These are phyloP conservation scores for Mycena floridula DNA, from an alignment of 768 basidiomycete species.

Conservation along the genomic window DNA sequence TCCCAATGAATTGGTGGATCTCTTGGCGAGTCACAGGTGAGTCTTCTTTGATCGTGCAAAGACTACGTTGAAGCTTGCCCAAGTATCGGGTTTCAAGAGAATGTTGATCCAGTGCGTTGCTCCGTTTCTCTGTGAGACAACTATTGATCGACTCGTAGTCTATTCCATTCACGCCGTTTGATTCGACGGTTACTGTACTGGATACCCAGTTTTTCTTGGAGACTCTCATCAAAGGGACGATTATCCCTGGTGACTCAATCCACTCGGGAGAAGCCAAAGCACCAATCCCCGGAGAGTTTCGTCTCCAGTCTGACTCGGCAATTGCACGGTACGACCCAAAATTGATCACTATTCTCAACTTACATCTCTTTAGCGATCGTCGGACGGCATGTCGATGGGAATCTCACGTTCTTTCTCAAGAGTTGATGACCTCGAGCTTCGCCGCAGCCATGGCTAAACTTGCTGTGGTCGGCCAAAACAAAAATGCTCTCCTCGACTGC, in stretches of 20 bases:
- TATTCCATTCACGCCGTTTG: conserved; percentile 14
- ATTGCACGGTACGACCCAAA: conserved; percentile 3
- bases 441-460: not conserved
- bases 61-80: too few species aligned
- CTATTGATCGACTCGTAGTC: conserved; percentile 12
- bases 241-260: conserved; percentile 12
- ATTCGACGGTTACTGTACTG: conserved; percentile 13
- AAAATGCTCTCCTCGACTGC: not conserved
- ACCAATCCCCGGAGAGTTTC: conserved; percentile 8
- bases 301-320: conserved; percentile 9
- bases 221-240: conserved; percentile 10
- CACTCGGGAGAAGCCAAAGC: conserved; percentile 10
- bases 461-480: not conserved
- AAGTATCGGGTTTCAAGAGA: conserved; percentile 1
- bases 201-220: conserved; percentile 20
- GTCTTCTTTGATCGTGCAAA: too few species aligned
- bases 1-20: conserved; percentile 18
- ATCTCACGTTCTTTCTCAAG: too few species aligned
- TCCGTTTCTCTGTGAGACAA: conserved; percentile 8
- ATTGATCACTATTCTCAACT: conserved; percentile 1
- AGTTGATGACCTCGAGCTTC: not conserved
- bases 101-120: not conserved
- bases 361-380: conserved; percentile 1
- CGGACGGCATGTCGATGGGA: not conserved
- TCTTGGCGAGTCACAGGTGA: conserved; percentile 19